These are phyloP conservation scores for Chrysopogon serrulatus DNA, from an alignment of 176 grass and related monocot genomes.

Conservation along the genomic window DNA sequence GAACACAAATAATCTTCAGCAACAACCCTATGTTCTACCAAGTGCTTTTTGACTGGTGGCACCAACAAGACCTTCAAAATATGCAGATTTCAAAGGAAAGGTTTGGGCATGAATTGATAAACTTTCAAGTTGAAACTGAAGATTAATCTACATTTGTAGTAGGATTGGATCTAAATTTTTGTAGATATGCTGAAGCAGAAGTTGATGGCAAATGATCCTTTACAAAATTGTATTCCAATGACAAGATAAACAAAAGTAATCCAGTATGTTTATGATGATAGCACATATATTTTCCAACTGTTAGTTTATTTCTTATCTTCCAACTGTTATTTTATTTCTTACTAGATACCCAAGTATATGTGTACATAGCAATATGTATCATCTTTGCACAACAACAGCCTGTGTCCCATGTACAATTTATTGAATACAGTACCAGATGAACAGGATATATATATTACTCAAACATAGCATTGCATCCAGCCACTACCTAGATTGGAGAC, in stretches of 20 bases:
- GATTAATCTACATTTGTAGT: background rate
- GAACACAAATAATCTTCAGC: conserved; percentile 11
- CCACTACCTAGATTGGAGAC: background rate
- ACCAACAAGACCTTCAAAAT: conserved; percentile 10
- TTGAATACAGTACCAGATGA: background rate
- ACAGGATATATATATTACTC: background rate
- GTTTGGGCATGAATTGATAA: background rate
- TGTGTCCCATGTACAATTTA: background rate
- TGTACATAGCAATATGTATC: background rate
- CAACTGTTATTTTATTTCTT: no score
- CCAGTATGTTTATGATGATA: background rate
- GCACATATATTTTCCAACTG: background rate
- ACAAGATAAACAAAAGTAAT: background rate
- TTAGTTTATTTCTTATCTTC: background rate
- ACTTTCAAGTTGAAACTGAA: background rate
- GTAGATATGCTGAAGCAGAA: background rate
- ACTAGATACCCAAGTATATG: background rate
- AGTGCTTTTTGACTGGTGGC: conserved; percentile 16
- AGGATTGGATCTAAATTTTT: background rate
- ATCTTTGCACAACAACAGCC: background rate
- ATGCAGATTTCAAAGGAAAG: background rate
- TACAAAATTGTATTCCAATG: background rate
- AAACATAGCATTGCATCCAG: background rate
- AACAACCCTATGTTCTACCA: background rate
- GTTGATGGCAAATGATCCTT: background rate